Evolutionary conservation across 164 flowering plant genomes (phyloP).

Genomic region (Macadamia tetraphylla): DNA sequence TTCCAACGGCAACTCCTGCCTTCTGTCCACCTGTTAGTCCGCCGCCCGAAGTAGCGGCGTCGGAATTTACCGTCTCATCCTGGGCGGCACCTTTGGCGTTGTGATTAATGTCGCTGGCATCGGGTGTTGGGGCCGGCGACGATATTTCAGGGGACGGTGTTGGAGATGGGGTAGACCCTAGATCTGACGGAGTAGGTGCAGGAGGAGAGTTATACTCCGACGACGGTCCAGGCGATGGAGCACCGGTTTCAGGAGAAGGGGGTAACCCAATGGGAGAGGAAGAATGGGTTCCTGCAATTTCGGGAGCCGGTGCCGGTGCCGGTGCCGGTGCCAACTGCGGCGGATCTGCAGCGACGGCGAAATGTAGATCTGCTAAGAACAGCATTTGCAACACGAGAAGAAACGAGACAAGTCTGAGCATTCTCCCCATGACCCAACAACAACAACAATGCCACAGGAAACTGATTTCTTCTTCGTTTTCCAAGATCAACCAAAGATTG

Average conservation of each 20-base stretch:
- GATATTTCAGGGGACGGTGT: constrained; percentile 7
- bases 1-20: constrained; percentile 34
- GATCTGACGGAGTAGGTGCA: not conserved
- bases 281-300: not conserved
- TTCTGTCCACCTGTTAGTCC: constrained; percentile 32
- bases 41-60: constrained; percentile 1
- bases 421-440: constrained; percentile 16
- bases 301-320: constrained; percentile 16
- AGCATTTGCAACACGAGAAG: constrained; percentile 2
- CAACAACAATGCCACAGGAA: too few relatives aligned
- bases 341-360: constrained; percentile 4
- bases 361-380: constrained; percentile 4
- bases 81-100: not conserved
- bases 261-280: not conserved
- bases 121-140: constrained; percentile 15
- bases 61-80: not conserved
- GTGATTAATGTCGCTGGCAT: not conserved
- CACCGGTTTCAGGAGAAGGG: not conserved
- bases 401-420: not conserved
- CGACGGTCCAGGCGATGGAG: constrained; percentile 1
- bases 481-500: too few relatives aligned
- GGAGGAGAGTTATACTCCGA: not conserved
- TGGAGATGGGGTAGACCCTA: not conserved
- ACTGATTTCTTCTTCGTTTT: too few relatives aligned
- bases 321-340: constrained; percentile 13